Evolutionary conservation across 1,284 basidiomycete genomes (phyloP).

Genomic region (Stygiomarasmius scandens): DNA sequence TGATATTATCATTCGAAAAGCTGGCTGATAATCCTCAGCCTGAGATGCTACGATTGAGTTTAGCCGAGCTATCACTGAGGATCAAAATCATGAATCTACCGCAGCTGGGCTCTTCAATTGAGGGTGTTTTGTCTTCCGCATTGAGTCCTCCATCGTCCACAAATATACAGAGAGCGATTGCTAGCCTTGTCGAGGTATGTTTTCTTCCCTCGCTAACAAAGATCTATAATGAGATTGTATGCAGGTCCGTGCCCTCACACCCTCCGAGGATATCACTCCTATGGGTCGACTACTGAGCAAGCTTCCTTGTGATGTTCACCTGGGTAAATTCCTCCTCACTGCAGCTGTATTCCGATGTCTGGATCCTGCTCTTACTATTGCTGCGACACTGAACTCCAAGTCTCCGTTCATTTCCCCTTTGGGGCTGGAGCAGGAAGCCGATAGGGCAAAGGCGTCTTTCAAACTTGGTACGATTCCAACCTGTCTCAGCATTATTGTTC

Average conservation of each 20-base stretch:
- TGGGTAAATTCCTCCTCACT: slow-evolving; percentile 92
- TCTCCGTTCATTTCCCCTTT: slow-evolving; percentile 92
- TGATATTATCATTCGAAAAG: slow-evolving; percentile 43
- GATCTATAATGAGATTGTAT: too few species aligned
- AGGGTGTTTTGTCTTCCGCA: slow-evolving; percentile 87
- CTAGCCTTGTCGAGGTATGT: slow-evolving; percentile 87
- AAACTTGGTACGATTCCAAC: slow-evolving; percentile 58
- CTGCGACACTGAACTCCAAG: slow-evolving; percentile 91
- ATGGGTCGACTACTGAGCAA: slow-evolving; percentile 92
- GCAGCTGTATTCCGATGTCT: slow-evolving; percentile 89
- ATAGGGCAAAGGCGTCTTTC: slow-evolving; percentile 84
- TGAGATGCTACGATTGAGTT: slow-evolving; percentile 93
- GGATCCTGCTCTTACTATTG: slow-evolving; percentile 95
- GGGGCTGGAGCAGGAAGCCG: slow-evolving; percentile 87
- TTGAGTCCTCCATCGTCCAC: slow-evolving; percentile 87
- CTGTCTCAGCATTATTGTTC: not conserved
- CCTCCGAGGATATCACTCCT: slow-evolving; percentile 90
- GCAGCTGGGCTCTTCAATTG: slow-evolving; percentile 85
- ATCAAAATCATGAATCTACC: slow-evolving; percentile 97
- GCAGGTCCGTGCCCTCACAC: slow-evolving; percentile 83
- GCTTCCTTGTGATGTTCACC: slow-evolving; percentile 94
- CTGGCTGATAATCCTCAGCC: slow-evolving; percentile 92
- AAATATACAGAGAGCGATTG: slow-evolving; percentile 92
- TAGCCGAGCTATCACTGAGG: slow-evolving; percentile 92
- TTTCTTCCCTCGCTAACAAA: not conserved